Percentiles rank a stretch among this genome's conserved stretches.
Conservation (phyloP, 306 rosid genomes). For the Clitoria ternatea region DNA sequence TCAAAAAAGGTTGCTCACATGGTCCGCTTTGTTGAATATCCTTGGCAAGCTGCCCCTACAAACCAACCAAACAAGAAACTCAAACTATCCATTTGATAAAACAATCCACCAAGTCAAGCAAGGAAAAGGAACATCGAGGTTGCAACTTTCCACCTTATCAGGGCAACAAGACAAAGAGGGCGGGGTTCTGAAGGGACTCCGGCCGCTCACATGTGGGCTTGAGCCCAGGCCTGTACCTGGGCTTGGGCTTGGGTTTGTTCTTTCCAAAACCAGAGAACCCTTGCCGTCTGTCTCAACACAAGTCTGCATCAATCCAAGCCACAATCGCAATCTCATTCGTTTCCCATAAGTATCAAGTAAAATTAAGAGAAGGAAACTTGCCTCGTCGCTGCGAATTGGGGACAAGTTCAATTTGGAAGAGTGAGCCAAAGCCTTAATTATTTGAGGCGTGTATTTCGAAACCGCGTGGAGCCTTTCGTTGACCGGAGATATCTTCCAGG, state of each 20-base stretch:
- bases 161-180: conserved; percentile 66
- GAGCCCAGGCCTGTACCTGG: too few relatives aligned
- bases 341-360: neutral
- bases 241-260: conserved; percentile 47
- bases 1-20: conserved; percentile 41
- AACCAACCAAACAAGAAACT: conserved; percentile 22
- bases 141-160: conserved; percentile 53
- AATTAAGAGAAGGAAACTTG: conserved; percentile 16
- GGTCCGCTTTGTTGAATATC: conserved; percentile 41
- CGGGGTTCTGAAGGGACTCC: conserved; percentile 89
- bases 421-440: conserved; percentile 66
- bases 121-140: neutral
- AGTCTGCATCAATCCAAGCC: conserved; percentile 36
- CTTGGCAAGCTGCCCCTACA: conserved; percentile 43
- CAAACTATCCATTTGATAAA: neutral
- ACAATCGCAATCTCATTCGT: conserved; percentile 1
- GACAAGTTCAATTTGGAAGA: conserved; percentile 61
- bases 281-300: conserved; percentile 42
- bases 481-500: conserved; percentile 94
- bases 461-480: conserved; percentile 81
- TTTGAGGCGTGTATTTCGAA: conserved; percentile 66
- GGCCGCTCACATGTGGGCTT: conserved; percentile 36
- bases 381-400: conserved; percentile 57
- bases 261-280: conserved; percentile 40
- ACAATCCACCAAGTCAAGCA: neutral